Evolutionary conservation across 768 basidiomycete genomes (phyloP).

Genomic region (Mycena vulgaris): DNA sequence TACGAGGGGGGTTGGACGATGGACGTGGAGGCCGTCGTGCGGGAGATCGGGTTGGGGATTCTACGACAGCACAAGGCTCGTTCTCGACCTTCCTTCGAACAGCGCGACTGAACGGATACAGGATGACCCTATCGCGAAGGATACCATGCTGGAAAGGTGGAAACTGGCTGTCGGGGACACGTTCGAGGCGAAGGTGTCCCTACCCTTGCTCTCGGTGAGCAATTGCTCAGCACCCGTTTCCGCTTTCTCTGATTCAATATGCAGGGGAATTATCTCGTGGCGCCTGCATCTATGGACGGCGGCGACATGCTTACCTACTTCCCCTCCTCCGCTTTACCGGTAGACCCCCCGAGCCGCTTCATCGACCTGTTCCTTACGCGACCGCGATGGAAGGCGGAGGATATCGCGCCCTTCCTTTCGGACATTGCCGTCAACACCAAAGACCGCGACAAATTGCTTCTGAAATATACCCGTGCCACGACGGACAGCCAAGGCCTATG

Average conservation of each 20-base stretch:
- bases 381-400: constrained; percentile 81
- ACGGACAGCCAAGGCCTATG: constrained; percentile 78
- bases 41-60: constrained; percentile 84
- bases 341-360: constrained; percentile 87
- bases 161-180: constrained; percentile 82
- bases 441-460: constrained; percentile 88
- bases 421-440: constrained; percentile 90
- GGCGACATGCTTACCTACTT: constrained; percentile 75
- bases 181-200: constrained; percentile 73
- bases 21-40: constrained; percentile 73
- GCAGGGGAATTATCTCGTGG: constrained; percentile 85
- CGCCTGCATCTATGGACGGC: constrained; percentile 53
- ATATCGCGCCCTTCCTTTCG: constrained; percentile 85
- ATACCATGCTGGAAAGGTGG: constrained; percentile 79
- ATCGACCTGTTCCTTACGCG: constrained; percentile 89
- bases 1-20: constrained; percentile 73
- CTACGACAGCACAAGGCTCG: constrained; percentile 73
- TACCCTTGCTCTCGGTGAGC: constrained; percentile 80
- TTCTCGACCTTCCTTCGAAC: not conserved
- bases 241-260: constrained; percentile 10
- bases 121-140: constrained; percentile 72
- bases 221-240: not conserved
- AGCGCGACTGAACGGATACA: constrained; percentile 43
- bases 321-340: constrained; percentile 79
- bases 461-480: constrained; percentile 88